Percentiles rank a stretch among this genome's conserved stretches.
These are phyloP conservation scores for Erythrobasidium hasegawianum DNA, from an alignment of 1,284 basidiomycete species.

Conservation along the genomic window DNA sequence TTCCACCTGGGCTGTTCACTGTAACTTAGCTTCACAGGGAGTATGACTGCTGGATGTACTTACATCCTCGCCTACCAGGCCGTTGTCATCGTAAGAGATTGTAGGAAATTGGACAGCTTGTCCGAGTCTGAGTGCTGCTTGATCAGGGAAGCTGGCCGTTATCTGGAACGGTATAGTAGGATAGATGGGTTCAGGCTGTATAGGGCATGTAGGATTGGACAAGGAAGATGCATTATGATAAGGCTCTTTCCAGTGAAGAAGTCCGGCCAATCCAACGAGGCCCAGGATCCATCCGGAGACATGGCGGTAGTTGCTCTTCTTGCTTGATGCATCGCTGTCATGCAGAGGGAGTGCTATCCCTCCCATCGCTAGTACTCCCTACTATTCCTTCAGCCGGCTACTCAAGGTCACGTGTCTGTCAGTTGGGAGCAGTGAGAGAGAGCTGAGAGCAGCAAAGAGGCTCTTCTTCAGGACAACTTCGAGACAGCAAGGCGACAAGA, in stretches of 20 bases:
- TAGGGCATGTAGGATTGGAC: conserved; percentile 7
- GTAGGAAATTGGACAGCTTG: conserved; percentile 21
- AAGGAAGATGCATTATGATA: not conserved
- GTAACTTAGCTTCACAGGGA: not conserved
- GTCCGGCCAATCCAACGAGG: too few relatives aligned
- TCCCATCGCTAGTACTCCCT: too few relatives aligned
- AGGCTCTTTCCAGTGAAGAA: not conserved
- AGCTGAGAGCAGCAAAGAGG: too few relatives aligned
- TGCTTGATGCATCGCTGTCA: too few relatives aligned
- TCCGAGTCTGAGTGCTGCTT: not conserved
- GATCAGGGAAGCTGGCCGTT: not conserved
- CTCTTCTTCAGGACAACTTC: too few relatives aligned
- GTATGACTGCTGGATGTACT: not conserved
- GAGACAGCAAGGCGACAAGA: too few relatives aligned
- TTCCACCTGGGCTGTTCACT: conserved; percentile 13
- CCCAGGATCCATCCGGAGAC: too few relatives aligned
- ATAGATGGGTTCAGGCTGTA: conserved; percentile 3
- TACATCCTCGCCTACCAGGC: conserved; percentile 17
- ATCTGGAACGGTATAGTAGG: not conserved
- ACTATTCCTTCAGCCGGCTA: too few relatives aligned
- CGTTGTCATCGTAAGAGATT: conserved; percentile 24
- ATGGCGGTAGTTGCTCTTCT: too few relatives aligned
- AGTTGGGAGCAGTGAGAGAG: too few relatives aligned
- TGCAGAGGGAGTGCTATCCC: too few relatives aligned
- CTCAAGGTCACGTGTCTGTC: too few relatives aligned